Base-by-base conservation (phyloP, 306 rosid genomes). In the Prinsepia uniflora region DNA sequence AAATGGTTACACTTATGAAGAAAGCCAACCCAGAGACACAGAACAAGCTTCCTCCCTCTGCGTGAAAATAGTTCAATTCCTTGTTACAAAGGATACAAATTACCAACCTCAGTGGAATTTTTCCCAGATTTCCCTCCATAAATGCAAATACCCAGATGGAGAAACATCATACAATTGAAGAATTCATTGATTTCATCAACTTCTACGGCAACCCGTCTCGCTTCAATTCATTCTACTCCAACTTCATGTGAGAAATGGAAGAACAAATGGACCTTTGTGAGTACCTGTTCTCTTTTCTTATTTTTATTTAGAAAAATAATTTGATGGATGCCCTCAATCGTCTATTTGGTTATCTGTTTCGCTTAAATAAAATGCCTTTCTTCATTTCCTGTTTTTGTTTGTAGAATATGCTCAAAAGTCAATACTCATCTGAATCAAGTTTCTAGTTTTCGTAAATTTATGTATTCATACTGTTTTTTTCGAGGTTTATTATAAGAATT, bases 191-290 rank as follows among this genome's bases (percentile, higher is more conserved):
- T 85, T 73, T 68, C 81, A 44, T 74, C 84, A 8, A 42, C 75
- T 2, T 49, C 56, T 15, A 19, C 45, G 6, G 45, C 72, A 40
- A 49, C 80, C 68, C 81, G 58, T 65, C 73, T 79, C 14, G 78
- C 87, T 5, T 76, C 81, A 2, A 88, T 90, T 79, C 96, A 90
- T 78, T 90, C 89, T 41, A 79, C 96, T 49, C 84, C 98, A 0
- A 61, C 71, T 79, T 80, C 71, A 5, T 82, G 49, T 71, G 87
- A 88, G 6, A 84, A 82, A 34, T 75, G 80, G 86, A 87, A 75
- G 43, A 77, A 43, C 77, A 87, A 85, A 72, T 81, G 79, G 81
- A 78, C 80, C 19, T 71, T 83, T 5, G 98, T 92, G 63, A 84
- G 94, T 64, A 67, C 8, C 63, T 67, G 45, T 10, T 48, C 58